Conservation (phyloP, 2,329 filamentous ascomycete genomes). For the Xylaria sp. region DNA sequence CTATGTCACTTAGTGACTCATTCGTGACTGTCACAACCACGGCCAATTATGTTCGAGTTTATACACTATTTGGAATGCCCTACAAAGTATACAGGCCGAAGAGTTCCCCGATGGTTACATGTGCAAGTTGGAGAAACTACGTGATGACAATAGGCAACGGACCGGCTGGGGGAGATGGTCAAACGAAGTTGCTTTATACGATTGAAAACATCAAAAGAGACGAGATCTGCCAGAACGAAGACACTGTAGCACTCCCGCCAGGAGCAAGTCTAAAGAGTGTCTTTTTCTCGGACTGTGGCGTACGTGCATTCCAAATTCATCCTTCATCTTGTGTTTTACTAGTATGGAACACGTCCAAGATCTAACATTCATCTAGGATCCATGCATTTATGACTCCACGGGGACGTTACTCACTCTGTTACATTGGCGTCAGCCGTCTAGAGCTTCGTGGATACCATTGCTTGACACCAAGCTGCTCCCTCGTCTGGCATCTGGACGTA, state of each 20-base stretch:
- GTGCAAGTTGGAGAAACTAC: conserved; percentile 93
- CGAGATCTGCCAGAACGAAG: conserved; percentile 92
- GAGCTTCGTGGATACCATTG: conserved; percentile 89
- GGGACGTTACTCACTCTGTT: conserved; percentile 86
- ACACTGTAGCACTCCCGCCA: conserved; percentile 82
- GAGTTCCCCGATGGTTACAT: conserved; percentile 86
- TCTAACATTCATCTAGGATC: conserved; percentile 64
- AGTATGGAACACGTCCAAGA: conserved; percentile 5
- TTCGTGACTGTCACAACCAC: conserved; percentile 90
- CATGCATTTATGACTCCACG: conserved; percentile 93
- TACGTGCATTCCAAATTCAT: conserved; percentile 50
- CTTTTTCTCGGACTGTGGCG: conserved; percentile 91
- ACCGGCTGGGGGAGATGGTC: conserved; percentile 77
- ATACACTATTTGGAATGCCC: conserved; percentile 89
- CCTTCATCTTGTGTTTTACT: conserved; percentile 6
- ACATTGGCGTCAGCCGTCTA: conserved; percentile 86
- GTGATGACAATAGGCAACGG: conserved; percentile 97
- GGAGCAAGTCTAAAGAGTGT: conserved; percentile 77
- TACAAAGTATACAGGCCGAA: conserved; percentile 91
- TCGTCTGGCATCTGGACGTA: conserved; percentile 81
- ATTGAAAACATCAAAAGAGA: conserved; percentile 95
- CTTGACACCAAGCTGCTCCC: conserved; percentile 86
- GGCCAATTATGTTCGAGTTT: conserved; percentile 87
- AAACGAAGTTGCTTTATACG: conserved; percentile 80
- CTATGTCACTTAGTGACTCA: conserved; percentile 88